These are phyloP conservation scores for Penicillium turbatum DNA, from an alignment of 495 filamentous ascomycete genomes.

Conservation along the genomic window DNA sequence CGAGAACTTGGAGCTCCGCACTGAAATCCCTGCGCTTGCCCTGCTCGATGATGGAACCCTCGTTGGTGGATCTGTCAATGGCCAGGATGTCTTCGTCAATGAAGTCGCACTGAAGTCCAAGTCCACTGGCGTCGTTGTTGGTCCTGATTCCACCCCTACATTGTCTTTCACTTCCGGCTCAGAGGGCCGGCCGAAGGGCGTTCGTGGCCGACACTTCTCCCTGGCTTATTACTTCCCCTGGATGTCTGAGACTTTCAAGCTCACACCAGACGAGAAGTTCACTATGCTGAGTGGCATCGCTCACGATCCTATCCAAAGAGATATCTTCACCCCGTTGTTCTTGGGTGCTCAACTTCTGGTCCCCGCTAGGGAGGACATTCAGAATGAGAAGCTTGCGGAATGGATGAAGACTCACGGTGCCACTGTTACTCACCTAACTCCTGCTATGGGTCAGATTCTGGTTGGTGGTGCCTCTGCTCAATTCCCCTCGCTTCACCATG, in stretches of 20 bases:
- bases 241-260: conserved; percentile 81
- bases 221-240: conserved; percentile 85
- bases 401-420: conserved; percentile 81
- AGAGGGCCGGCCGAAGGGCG: conserved; percentile 83
- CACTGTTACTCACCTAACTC: conserved; percentile 88
- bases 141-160: conserved; percentile 83
- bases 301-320: conserved; percentile 87
- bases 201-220: conserved; percentile 82
- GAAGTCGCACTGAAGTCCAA: conserved; percentile 49
- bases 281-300: conserved; percentile 80
- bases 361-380: conserved; percentile 79
- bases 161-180: conserved; percentile 82
- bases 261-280: conserved; percentile 72
- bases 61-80: conserved; percentile 59
- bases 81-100: conserved; percentile 61
- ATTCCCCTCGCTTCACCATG: conserved; percentile 72
- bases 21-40: conserved; percentile 71
- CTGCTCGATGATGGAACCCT: conserved; percentile 73
- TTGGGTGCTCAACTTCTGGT: conserved; percentile 78
- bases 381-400: conserved; percentile 81
- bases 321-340: conserved; percentile 94
- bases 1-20: conserved; percentile 65
- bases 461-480: conserved; percentile 76
- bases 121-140: conserved; percentile 72
- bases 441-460: conserved; percentile 92